A percentile compares a stretch with the other conserved stretches of the same genome.
Conservation (phyloP, 768 basidiomycete species). For the Xerocomus potaroensis region DNA sequence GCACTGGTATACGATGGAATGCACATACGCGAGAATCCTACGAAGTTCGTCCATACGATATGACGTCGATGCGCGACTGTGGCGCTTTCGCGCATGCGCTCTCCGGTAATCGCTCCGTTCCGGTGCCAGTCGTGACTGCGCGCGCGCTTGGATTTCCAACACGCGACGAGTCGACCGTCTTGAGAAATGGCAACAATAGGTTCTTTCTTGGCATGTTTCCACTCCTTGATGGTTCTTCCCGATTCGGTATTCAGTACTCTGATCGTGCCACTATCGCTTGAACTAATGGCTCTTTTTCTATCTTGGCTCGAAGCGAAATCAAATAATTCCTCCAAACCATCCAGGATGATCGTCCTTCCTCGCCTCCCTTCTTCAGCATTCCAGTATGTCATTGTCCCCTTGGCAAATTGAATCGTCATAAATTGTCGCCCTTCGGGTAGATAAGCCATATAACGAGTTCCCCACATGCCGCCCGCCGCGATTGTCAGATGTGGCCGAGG, state of each 20-base stretch:
- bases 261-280: neutral
- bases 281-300: constrained; percentile 2
- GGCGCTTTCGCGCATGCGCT: no score
- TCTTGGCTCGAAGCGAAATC: neutral
- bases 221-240: neutral
- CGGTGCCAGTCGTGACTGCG: no score
- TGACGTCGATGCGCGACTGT: no score
- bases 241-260: constrained; percentile 4
- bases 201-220: neutral
- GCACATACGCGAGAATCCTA: no score
- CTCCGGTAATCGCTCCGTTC: no score
- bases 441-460: neutral
- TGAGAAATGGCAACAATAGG: neutral
- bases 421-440: constrained; percentile 2
- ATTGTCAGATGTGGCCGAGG: neutral
- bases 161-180: neutral
- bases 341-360: neutral
- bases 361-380: neutral
- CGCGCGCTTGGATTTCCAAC: no score
- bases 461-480: neutral
- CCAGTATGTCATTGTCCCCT: neutral
- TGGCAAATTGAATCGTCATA: neutral
- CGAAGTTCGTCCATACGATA: no score
- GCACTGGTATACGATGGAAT: no score
- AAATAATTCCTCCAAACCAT: neutral